Evolutionary conservation across 2,329 filamentous ascomycete species (phyloP).

Genomic region (Aspergillus sp.): DNA sequence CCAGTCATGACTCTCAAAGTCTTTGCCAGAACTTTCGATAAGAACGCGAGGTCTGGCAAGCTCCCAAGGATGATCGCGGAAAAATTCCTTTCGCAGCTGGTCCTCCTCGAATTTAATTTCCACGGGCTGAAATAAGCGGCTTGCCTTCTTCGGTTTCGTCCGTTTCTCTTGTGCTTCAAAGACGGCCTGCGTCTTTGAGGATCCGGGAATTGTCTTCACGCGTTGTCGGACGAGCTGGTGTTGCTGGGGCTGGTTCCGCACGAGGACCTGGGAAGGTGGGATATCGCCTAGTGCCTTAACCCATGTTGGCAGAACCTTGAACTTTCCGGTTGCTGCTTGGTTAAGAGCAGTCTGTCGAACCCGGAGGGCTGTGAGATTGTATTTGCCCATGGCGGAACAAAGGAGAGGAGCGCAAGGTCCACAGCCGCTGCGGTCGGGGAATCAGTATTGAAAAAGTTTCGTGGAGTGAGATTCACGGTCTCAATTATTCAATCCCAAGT

Average conservation of each 20-base stretch:
- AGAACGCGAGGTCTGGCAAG: constrained; percentile 81
- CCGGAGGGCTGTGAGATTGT: constrained; percentile 43
- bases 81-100: constrained; percentile 73
- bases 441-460: no score
- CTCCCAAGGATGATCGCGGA: constrained; percentile 95
- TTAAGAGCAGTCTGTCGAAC: constrained; percentile 40
- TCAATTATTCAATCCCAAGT: no score
- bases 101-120: constrained; percentile 80
- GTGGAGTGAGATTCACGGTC: no score
- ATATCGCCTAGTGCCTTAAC: constrained; percentile 52
- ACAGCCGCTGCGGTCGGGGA: no score
- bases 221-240: constrained; percentile 39
- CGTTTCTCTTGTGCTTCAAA: constrained; percentile 31
- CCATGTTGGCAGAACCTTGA: constrained; percentile 44
- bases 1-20: constrained; percentile 75
- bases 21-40: constrained; percentile 79
- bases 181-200: constrained; percentile 28
- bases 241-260: constrained; percentile 51
- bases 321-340: constrained; percentile 33
- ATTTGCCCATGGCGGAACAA: constrained; percentile 39
- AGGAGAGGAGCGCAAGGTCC: neutral
- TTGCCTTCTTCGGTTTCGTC: constrained; percentile 58
- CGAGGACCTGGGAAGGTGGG: constrained; percentile 56
- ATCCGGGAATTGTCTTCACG: constrained; percentile 24
- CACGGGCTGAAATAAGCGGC: constrained; percentile 75